Base-by-base conservation (phyloP, 75 land plant species). In the Ceratopteris richardii region DNA sequence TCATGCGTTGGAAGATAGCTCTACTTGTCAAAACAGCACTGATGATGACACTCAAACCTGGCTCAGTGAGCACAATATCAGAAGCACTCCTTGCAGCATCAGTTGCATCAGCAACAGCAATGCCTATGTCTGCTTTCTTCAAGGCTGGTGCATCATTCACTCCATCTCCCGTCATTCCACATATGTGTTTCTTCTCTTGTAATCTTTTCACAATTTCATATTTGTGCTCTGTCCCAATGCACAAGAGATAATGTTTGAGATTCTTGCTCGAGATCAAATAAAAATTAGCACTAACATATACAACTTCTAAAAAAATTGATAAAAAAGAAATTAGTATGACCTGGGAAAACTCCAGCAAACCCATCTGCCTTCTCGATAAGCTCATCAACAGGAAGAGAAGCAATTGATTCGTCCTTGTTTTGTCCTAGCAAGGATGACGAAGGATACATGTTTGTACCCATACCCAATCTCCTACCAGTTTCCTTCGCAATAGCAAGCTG, bases 81-180 rank as follows among this genome's bases (percentile, higher is more conserved):
- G n/a, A n/a, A n/a, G n/a, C n/a, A n/a, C n/a, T n/a, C n/a, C n/a
- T n/a, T n/a, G n/a, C n/a, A n/a, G n/a, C n/a, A n/a, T n/a, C n/a
- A n/a, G n/a, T n/a, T n/a, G n/a, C n/a, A n/a, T n/a, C n/a, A n/a
- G n/a, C n/a, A n/a, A n/a, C n/a, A n/a, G n/a, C n/a, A n/a, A n/a
- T n/a, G n/a, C n/a, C n/a, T n/a, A n/a, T n/a, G n/a, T n/a, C n/a
- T n/a, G n/a, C 80, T 40, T 60, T 80, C 75, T 82, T 82, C 54
- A 82, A 40, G 2, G 86, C 84, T 2, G 85, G 85, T 2, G 87
- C 87, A 66, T 81, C 85, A 56, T 83, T 81, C 67, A 83, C 87
- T 42, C 85, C 85, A 64, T 83, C 86, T 5, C 90, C 89, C 1
- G 90, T 86, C 90, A 86, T 84, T 14, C 88, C 90, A 37, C 88